Base-by-base conservation (phyloP, 768 basidiomycete genomes). In the Russula sp. region DNA sequence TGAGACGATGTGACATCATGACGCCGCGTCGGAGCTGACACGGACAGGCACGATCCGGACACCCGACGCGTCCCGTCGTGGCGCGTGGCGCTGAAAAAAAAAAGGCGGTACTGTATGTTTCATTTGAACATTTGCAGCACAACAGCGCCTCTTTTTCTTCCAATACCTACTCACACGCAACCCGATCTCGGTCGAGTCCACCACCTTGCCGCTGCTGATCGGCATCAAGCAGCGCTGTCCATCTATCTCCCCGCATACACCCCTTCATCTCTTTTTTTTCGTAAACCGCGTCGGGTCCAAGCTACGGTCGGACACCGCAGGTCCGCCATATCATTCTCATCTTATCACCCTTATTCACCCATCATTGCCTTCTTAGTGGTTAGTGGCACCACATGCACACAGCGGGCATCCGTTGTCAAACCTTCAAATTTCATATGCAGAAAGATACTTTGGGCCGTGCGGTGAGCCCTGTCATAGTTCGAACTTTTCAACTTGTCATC, bases 301-400 rank as follows among this genome's bases (percentile, higher is more conserved):
- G 20, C 20, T 9, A 44, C 18, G 6, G 20, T n/a, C 42, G 6
- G 18, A 7, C 40, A 18, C 40, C 40, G 0, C 42, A 20, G 44
- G 44, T 14, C 42, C 42, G 42, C 20, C 20, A 18, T 44, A 20
- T 44, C 26, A 46, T 36, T 28, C 6, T 53, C 44, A 46, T 52
- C 26, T 49, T 55, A 48, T n/a, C n/a, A n/a, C n/a, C n/a, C n/a
- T n/a, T n/a, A n/a, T n/a, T 56, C 61, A 48, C 46, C 44, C 46
- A 11, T 40, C 38, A 0, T 40, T 18, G 16, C 10, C 16, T 40
- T 40, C 36, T 36, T 13, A 13, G 36, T 5, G 6, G 38, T 13
- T 30, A n/a, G n/a, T n/a, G 3, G 20, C 22, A 46, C 22, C 46
- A 48, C 22, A 46, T 46, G n/a, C 44, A 22, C n/a, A 22, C n/a